Evolutionary conservation across 768 basidiomycete genomes (phyloP), one percentile per base, ranked within the genome.

Genomic region (Melanogaster broomeanus): DNA sequence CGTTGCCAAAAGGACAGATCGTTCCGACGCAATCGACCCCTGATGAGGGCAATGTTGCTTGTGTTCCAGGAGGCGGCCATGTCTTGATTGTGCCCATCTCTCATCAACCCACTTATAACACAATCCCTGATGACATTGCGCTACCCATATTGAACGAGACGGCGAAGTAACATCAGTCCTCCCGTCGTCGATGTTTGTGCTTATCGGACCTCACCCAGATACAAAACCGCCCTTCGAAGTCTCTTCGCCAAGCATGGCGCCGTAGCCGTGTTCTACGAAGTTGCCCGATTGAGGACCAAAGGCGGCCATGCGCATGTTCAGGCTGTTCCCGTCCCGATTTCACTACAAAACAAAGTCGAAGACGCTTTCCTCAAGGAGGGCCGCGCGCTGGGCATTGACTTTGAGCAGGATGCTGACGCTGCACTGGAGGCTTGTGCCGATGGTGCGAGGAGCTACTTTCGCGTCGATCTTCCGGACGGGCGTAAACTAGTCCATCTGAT

Each of bases 241-340:
- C 77, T 92, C 67, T 98, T 87, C 59, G 85, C 81, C 6, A 83
- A 84, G 59, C 79, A 88, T 65, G 79, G 76, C 31, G 79, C 82
- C 8, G 82, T 78, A 2, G 77, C 88, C 19, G 86, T 98, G 24
- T 77, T 83, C 34, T 98, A 95, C 61, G 97, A 98, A 71, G 85
- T 98, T 19, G 91, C 87, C 12, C 81, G 95, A 8, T 67, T 93
- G 38, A 82, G 82, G 50, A 82, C 87, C 3, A 90, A 89, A 69
- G 95, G 93, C 10, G 96, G 94, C 0, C 97, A 99, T 63, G 94
- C 93, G 13, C 96, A 98, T 69, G 76, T 97, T 8, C 97, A 98
- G 66, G 85, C 80, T 31, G 80, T 92, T 1, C 91, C 94, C 22
- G 68, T 95, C 6, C 92, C 93, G 0, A 55, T 69, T n/a, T 75